A percentile compares a stretch with the other conserved stretches of the same genome.
Conservation (phyloP, 345 rosid genomes). For the Populus deltoides region DNA sequence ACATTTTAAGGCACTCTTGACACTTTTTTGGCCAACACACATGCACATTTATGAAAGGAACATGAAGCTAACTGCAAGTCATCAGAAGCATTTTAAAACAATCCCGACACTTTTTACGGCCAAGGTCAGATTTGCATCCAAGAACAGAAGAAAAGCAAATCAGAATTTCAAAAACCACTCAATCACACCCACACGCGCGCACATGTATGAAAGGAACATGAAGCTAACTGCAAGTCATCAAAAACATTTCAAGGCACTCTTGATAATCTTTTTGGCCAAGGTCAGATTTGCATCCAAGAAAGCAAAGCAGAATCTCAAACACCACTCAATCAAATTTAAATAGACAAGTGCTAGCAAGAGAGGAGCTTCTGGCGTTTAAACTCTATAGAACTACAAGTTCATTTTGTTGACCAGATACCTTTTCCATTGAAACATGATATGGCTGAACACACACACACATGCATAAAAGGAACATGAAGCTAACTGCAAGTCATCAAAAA, state of each 20-base stretch:
- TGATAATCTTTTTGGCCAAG: neutral
- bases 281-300: neutral
- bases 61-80: neutral
- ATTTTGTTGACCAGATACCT: neutral
- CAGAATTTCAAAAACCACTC: neutral
- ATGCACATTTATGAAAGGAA: neutral
- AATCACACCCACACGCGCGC: no score
- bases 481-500: neutral
- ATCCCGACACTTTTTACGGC: neutral
- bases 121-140: neutral
- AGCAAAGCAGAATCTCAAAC: neutral
- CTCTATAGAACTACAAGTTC: neutral
- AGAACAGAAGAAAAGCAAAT: neutral
- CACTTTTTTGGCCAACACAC: neutral
- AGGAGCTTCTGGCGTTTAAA: neutral
- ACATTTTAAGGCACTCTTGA: neutral
- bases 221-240: neutral
- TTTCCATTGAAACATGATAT: neutral
- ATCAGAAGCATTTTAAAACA: neutral
- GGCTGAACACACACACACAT: neutral
- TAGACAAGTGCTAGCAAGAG: neutral
- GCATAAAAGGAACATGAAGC: no score
- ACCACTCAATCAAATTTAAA: neutral
- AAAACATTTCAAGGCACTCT: neutral
- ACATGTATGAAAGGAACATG: neutral